Percentiles rank a stretch among this genome's conserved stretches.
phyloP scores from a whole-genome alignment of 768 basidiomycete genomes.

The Collybia sp. region DNA sequence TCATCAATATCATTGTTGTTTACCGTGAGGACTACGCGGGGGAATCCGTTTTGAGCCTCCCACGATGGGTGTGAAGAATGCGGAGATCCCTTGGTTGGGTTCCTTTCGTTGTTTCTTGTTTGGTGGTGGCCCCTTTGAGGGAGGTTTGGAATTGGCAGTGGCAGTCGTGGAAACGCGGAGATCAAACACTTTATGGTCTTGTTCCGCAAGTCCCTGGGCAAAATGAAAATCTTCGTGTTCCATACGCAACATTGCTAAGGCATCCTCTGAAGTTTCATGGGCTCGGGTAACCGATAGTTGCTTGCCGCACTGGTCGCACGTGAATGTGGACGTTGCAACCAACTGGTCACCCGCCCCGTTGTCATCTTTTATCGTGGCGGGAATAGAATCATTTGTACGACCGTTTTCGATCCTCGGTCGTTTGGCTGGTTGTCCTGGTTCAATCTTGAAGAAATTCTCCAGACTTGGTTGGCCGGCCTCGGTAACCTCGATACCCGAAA shows the following conservation, averaged over 20 bases:
- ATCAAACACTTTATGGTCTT: constrained; percentile 18
- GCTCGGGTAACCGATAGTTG: constrained; percentile 27
- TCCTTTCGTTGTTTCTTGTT: too few species aligned
- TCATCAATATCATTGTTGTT: too few species aligned
- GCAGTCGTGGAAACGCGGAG: constrained; percentile 10
- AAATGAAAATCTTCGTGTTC: constrained; percentile 93
- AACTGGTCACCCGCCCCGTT: constrained; percentile 1
- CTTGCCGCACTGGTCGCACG: constrained; percentile 57
- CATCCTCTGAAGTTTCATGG: constrained; percentile 24
- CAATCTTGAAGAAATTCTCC: constrained; percentile 72
- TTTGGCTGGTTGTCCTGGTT: constrained; percentile 25
- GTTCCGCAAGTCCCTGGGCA: constrained; percentile 68
- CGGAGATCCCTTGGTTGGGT: too few species aligned
- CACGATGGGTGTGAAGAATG: too few species aligned
- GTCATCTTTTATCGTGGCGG: constrained; percentile 1
- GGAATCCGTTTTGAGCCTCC: too few species aligned
- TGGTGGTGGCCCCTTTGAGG: too few species aligned
- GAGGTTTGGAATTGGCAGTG: neutral
- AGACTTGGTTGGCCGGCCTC: constrained; percentile 85
- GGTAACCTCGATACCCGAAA: constrained; percentile 70
- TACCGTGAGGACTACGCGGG: too few species aligned
- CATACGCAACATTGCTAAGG: constrained; percentile 37
- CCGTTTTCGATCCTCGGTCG: constrained; percentile 30
- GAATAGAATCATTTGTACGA: constrained; percentile 3
- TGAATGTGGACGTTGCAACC: constrained; percentile 6